phyloP scores from a whole-genome alignment of 2,329 filamentous ascomycete species.

The Blastomyces percursus region DNA sequence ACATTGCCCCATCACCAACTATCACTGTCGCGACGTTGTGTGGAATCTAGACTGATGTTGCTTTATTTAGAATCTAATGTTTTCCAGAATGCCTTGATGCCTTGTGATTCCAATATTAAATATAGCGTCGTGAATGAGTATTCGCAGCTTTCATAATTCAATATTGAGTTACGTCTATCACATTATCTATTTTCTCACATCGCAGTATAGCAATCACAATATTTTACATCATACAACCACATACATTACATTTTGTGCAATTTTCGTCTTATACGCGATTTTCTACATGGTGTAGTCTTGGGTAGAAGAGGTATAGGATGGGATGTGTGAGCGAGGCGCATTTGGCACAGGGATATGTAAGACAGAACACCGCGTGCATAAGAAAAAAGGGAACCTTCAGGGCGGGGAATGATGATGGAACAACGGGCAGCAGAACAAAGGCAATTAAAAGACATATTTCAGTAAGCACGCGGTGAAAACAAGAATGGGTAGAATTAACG shows the following conservation, averaged over 20 bases:
- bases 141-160: too few species aligned
- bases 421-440: too few species aligned
- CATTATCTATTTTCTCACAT: neutral
- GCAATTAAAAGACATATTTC: neutral
- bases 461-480: neutral
- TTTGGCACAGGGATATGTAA: too few species aligned
- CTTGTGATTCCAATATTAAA: too few species aligned
- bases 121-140: too few species aligned
- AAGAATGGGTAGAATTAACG: neutral
- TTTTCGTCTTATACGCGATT: neutral
- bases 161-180: neutral
- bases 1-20: too few species aligned
- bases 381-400: neutral
- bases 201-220: neutral
- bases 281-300: neutral
- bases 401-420: too few species aligned
- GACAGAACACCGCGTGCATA: neutral
- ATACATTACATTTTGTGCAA: neutral
- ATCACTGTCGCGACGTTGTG: too few species aligned
- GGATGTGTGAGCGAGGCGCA: neutral
- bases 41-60: too few species aligned
- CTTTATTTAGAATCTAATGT: too few species aligned
- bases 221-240: neutral
- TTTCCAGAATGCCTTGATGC: too few species aligned
- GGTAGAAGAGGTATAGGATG: neutral